Percentiles rank a stretch among this genome's conserved stretches.
phyloP scores from a whole-genome alignment of 2,329 filamentous ascomycete species.

The Talaromyces sp. region DNA sequence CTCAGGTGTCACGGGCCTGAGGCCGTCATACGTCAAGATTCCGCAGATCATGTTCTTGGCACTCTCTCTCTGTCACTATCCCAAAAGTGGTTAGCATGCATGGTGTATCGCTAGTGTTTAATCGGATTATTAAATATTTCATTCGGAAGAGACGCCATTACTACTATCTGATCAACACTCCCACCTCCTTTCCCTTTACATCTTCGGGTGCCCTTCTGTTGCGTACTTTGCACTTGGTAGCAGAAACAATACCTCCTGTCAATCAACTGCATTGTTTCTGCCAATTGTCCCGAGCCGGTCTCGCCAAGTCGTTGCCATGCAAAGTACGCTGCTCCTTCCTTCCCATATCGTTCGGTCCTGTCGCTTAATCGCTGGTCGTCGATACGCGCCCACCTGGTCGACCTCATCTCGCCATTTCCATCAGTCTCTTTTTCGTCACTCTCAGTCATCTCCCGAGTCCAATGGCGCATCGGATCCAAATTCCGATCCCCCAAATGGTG shows the following conservation, averaged over 20 bases:
- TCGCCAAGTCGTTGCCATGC: conserved; percentile 39
- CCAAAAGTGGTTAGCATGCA: not conserved
- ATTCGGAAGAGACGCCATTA: not conserved
- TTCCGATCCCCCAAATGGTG: conserved; percentile 24
- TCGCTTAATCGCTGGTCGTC: conserved; percentile 37
- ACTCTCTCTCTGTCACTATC: not conserved
- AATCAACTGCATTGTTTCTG: conserved; percentile 22
- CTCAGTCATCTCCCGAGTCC: conserved; percentile 29
- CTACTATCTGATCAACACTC: not conserved
- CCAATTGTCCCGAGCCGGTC: conserved; percentile 21
- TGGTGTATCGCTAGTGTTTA: not conserved
- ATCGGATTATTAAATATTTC: not conserved
- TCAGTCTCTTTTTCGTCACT: conserved; percentile 29
- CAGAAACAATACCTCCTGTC: conserved; percentile 20
- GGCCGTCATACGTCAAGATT: not conserved
- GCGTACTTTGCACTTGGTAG: conserved; percentile 19
- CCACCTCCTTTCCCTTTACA: not conserved
- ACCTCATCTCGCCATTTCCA: conserved; percentile 32
- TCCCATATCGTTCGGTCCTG: conserved; percentile 32
- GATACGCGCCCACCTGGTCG: conserved; percentile 28
- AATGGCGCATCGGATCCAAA: conserved; percentile 24
- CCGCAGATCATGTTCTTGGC: not conserved
- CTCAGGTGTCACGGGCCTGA: not conserved
- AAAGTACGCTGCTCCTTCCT: conserved; percentile 33
- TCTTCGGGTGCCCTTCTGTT: conserved; percentile 16